Evolutionary conservation across 441 rosid species (phyloP).

Genomic region (Kokia cookei): DNA sequence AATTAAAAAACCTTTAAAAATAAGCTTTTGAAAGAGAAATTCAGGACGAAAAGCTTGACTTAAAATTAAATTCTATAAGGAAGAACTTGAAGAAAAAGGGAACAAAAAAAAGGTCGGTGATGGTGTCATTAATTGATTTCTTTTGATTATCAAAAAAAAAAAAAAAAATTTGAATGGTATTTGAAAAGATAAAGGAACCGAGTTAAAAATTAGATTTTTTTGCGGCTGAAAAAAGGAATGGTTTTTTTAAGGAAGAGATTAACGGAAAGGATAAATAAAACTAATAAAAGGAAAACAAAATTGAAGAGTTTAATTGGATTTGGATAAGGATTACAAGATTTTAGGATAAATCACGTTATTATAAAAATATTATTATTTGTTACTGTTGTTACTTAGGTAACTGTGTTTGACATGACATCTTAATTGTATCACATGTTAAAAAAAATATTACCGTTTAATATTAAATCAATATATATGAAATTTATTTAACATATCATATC

Average conservation of each 20-base stretch:
- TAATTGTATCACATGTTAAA: no score
- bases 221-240: slow-evolving; percentile 2
- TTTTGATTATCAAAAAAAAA: background rate
- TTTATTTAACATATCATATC: no score
- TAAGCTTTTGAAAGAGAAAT: no score
- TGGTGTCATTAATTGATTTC: slow-evolving; percentile 5
- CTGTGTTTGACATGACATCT: no score
- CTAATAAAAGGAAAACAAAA: background rate
- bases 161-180: background rate
- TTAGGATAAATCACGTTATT: no score
- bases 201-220: background rate
- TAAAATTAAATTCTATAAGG: background rate
- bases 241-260: slow-evolving; percentile 9
- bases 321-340: background rate
- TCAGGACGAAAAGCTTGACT: slow-evolving; percentile 26
- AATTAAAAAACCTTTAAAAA: no score
- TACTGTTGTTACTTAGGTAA: no score
- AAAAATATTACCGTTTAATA: background rate
- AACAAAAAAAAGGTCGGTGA: slow-evolving; percentile 12
- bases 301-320: slow-evolving; percentile 9
- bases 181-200: background rate
- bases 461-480: no score
- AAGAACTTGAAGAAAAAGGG: background rate
- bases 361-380: no score
- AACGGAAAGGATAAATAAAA: no score